Evolutionary conservation across 805 yeast species (phyloP).

Genomic region (Wickerhamiella occidentalis): DNA sequence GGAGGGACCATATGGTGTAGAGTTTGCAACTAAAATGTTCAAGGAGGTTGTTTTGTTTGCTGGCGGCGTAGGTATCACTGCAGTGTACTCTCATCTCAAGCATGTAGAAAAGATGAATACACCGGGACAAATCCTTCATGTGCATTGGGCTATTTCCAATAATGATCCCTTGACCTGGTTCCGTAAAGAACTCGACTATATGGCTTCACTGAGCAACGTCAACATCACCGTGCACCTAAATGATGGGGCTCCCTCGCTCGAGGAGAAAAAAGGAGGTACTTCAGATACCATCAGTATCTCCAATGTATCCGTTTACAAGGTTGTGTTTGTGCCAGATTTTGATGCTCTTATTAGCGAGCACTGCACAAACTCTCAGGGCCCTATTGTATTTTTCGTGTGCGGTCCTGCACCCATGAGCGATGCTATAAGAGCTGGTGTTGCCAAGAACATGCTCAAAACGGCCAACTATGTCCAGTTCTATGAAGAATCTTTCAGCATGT

Average conservation of each 20-base stretch:
- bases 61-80: slow-evolving; percentile 54
- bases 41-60: slow-evolving; percentile 34
- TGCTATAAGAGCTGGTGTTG: slow-evolving; percentile 38
- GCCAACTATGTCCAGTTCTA: slow-evolving; percentile 47
- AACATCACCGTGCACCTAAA: slow-evolving; percentile 14
- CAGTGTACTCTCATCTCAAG: slow-evolving; percentile 36
- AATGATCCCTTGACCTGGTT: slow-evolving; percentile 41
- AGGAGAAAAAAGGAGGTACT: not conserved
- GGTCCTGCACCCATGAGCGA: slow-evolving; percentile 54
- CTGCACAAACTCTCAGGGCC: slow-evolving; percentile 30
- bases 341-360: slow-evolving; percentile 30
- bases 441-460: slow-evolving; percentile 31
- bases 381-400: slow-evolving; percentile 46
- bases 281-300: too few relatives aligned
- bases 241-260: not conserved
- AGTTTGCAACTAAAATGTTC: slow-evolving; percentile 27
- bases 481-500: slow-evolving; percentile 48
- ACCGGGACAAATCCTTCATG: slow-evolving; percentile 23
- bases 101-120: slow-evolving; percentile 19
- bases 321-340: slow-evolving; percentile 30
- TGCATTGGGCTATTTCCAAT: slow-evolving; percentile 56
- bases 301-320: too few relatives aligned
- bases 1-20: slow-evolving; percentile 56
- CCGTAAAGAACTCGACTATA: slow-evolving; percentile 30
- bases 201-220: slow-evolving; percentile 18